Evolutionary conservation across 257 asterid species (phyloP).

Genomic region (Solanum phureja): DNA sequence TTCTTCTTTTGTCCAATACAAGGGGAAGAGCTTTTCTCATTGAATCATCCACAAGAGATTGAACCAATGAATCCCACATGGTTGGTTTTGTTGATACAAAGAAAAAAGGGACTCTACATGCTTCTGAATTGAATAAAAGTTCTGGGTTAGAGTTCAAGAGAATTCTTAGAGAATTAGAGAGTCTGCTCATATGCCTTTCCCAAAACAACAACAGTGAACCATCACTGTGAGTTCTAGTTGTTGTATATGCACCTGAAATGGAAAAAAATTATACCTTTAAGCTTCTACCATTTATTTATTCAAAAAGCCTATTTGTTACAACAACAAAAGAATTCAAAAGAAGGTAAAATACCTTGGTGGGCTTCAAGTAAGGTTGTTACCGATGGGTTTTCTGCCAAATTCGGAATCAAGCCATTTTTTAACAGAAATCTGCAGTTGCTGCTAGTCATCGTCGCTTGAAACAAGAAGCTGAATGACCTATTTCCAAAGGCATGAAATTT

Average conservation of each 20-base stretch:
- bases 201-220: conserved; percentile 64
- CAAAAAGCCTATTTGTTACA: neutral
- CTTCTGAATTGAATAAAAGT: conserved; percentile 27
- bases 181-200: conserved; percentile 68
- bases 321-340: neutral
- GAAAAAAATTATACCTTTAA: neutral
- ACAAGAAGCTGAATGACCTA: neutral
- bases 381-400: conserved; percentile 39
- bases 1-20: conserved; percentile 32
- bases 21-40: conserved; percentile 49
- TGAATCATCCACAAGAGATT: conserved; percentile 49
- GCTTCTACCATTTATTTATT: neutral
- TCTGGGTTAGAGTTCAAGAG: conserved; percentile 38
- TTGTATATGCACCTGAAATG: conserved; percentile 85
- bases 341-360: conserved; percentile 38
- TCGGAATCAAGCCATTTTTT: conserved; percentile 49
- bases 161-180: conserved; percentile 52
- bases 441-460: conserved; percentile 14
- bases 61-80: conserved; percentile 46
- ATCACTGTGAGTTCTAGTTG: conserved; percentile 76
- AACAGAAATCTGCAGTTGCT: conserved; percentile 33
- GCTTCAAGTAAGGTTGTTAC: conserved; percentile 68
- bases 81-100: conserved; percentile 11
- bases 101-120: conserved; percentile 4
- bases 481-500: neutral